These are phyloP conservation scores for Gracilaria vermiculophylla DNA, from an alignment of 23 red algal genomes.

Conservation along the genomic window DNA sequence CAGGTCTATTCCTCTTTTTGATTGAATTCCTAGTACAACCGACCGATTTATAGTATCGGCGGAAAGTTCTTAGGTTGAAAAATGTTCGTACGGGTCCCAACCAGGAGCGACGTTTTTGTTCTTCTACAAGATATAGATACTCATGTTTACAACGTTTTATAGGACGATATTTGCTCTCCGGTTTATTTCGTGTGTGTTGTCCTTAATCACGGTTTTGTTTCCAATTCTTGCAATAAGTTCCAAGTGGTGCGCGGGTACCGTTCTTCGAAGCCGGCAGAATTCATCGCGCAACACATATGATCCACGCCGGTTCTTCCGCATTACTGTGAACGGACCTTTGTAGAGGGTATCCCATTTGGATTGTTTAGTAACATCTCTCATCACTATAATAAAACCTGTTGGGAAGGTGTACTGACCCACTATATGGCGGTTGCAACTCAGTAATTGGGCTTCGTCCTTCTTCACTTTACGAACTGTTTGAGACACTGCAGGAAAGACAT, in stretches of 20 bases:
- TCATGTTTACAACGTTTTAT: background rate
- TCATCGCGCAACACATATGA: constrained; percentile 2
- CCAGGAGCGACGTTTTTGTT: background rate
- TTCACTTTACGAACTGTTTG: background rate
- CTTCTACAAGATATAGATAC: background rate
- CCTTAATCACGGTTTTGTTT: background rate
- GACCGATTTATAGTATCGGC: too few relatives aligned
- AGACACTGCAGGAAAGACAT: background rate
- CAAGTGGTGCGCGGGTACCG: background rate
- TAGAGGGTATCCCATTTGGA: background rate
- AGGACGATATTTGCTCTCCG: background rate
- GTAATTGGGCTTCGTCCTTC: background rate
- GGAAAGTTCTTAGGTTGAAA: too few relatives aligned
- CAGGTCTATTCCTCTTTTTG: too few relatives aligned
- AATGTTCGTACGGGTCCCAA: too few relatives aligned
- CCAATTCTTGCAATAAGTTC: background rate
- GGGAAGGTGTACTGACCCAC: background rate
- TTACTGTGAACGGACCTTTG: background rate
- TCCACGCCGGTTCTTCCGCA: background rate
- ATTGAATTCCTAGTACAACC: too few relatives aligned
- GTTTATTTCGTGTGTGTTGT: background rate
- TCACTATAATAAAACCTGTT: background rate
- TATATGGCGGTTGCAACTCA: background rate
- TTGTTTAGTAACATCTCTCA: too few relatives aligned
- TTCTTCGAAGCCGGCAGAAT: background rate